Percentiles rank a stretch among this genome's conserved stretches.
Conservation (phyloP, 2,329 filamentous ascomycete genomes). For the Escovopsis sp. region DNA sequence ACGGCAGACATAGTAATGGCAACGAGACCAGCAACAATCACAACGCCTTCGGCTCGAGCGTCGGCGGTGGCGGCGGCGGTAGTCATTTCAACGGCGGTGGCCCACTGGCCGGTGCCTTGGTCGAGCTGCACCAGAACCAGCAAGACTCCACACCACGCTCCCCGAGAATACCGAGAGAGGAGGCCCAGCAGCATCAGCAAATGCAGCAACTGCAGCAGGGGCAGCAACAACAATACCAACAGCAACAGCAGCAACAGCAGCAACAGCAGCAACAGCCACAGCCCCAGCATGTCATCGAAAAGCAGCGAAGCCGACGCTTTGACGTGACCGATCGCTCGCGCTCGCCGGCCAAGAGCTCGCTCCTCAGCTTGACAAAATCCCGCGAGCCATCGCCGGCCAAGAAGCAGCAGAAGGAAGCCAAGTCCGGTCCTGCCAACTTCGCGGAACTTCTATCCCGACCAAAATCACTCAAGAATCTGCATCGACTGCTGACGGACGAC, state of each 20-base stretch:
- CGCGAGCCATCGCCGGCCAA: slow-evolving; percentile 39
- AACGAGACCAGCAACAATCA: too few relatives aligned
- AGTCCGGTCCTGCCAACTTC: slow-evolving; percentile 65
- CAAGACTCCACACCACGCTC: slow-evolving; percentile 25
- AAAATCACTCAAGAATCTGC: slow-evolving; percentile 55
- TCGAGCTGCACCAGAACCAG: slow-evolving; percentile 42
- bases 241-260: slow-evolving; percentile 16
- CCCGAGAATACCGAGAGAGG: slow-evolving; percentile 23
- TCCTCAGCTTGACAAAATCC: slow-evolving; percentile 19
- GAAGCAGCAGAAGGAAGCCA: slow-evolving; percentile 40
- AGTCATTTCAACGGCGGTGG: too few relatives aligned
- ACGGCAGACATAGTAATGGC: slow-evolving; percentile 12
- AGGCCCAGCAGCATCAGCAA: slow-evolving; percentile 12
- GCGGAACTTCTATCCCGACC: slow-evolving; percentile 58
- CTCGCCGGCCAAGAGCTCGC: slow-evolving; percentile 27
- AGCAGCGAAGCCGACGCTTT: background rate
- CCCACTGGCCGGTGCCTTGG: slow-evolving; percentile 27
- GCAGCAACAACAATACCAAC: too few relatives aligned
- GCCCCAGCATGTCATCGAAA: slow-evolving; percentile 7
- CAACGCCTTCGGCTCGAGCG: too few relatives aligned
- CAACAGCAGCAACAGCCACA: too few relatives aligned
- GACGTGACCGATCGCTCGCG: slow-evolving; percentile 17
- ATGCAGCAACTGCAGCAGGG: too few relatives aligned
- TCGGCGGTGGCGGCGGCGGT: too few relatives aligned
- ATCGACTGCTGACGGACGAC: slow-evolving; percentile 37